Evolutionary conservation across 1,139 yeast species (phyloP), one percentile per base, ranked within the genome.

Genomic region (Diutina mesorugosa): DNA sequence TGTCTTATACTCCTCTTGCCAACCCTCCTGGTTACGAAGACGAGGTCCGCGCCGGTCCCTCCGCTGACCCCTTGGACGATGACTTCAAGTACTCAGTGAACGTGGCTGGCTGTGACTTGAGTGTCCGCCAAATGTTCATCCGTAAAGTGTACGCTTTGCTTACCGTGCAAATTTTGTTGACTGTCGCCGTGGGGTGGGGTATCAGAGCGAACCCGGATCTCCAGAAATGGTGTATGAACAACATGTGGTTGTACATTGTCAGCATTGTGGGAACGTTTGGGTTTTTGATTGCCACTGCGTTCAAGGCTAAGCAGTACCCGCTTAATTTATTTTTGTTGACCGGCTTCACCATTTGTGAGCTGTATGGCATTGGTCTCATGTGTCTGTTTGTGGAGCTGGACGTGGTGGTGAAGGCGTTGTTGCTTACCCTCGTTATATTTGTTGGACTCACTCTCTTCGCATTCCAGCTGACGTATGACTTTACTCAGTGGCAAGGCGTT

Each of bases 41-140:
- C 10, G 41, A 35, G 41, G 41, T 35, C 14, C 41, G 41, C n/a
- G 12, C 41, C n/a, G 41, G 41, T 12, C 41, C 41, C 14, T 35
- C 65, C 16, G 77, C 76, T 16, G 80, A 77, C 63, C 69, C 74
- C 61, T 65, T 81, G 55, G 87, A 87, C 3, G 95, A 89, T 64
- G 96, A 89, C 69, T 90, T 89, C 80, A 90, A 90, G 67, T 89
- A 85, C 69, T 82, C 88, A 45, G 87, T 87, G 9, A 79, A 80
- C 58, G 95, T 90, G 32, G 83, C 90, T 6, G 83, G 87, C 38
- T 88, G 96, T 70, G 89, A 86, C 60, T 72, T 88, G 56, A 81
- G 87, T 9, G 76, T 90, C 47, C 81, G 96, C 62, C 89, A 85
- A 63, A 77, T 85, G 66, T 90, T 90, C 65, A 72, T 88, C 61